Percentiles rank a stretch among this genome's conserved stretches.
Conservation (phyloP, 768 basidiomycete genomes). For the Cytidiella melzeri region DNA sequence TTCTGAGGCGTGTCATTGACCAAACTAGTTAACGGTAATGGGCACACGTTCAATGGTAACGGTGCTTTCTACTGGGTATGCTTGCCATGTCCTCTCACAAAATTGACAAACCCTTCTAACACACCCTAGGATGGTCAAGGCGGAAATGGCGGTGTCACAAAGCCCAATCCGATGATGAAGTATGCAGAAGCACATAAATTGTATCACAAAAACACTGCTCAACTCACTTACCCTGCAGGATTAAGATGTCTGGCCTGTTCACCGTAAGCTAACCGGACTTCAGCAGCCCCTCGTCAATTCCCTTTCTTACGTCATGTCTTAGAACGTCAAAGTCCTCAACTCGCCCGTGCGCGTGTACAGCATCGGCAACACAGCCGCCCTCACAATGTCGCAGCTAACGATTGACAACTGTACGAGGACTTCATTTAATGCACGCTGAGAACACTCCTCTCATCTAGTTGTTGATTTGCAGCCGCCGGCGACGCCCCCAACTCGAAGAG, state of each 20-base stretch:
- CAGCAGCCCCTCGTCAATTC: background rate
- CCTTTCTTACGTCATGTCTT: background rate
- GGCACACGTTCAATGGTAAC: slow-evolving; percentile 34
- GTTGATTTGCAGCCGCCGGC: slow-evolving; percentile 40
- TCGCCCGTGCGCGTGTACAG: slow-evolving; percentile 31
- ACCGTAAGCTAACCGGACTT: slow-evolving; percentile 19
- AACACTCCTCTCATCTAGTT: background rate
- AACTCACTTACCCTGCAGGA: too few species aligned
- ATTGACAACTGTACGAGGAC: slow-evolving; percentile 50
- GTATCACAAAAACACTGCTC: background rate
- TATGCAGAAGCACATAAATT: slow-evolving; percentile 14
- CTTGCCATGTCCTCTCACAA: background rate
- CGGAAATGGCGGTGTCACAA: slow-evolving; percentile 25
- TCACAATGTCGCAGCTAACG: slow-evolving; percentile 39
- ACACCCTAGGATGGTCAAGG: slow-evolving; percentile 24
- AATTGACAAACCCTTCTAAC: background rate
- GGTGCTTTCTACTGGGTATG: slow-evolving; percentile 40
- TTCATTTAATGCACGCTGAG: background rate
- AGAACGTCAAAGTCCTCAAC: slow-evolving; percentile 35
- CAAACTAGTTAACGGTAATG: slow-evolving; percentile 34
- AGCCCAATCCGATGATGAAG: slow-evolving; percentile 36
- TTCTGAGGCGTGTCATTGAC: background rate
- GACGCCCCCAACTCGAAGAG: slow-evolving; percentile 47
- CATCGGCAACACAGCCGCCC: slow-evolving; percentile 22
- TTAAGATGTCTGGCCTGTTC: slow-evolving; percentile 36